A percentile compares a stretch with the other conserved stretches of the same genome.
Conservation (phyloP, 1,284 basidiomycete genomes). For the Cronartium quercuum region DNA sequence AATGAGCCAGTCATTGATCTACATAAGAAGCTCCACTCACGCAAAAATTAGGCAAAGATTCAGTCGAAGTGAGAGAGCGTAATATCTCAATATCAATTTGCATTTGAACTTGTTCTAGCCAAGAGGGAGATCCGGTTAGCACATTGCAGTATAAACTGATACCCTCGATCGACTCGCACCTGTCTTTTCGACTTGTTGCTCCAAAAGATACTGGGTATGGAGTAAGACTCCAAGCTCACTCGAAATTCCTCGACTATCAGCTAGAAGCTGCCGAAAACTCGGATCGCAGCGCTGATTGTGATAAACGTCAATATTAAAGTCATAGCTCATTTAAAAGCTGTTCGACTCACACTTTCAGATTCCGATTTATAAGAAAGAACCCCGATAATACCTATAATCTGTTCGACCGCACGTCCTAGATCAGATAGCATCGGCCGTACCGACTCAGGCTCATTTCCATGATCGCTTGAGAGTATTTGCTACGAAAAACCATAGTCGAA, state of each 20-base stretch:
- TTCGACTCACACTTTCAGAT: background rate
- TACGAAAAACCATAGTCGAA: background rate
- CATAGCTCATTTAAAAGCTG: background rate
- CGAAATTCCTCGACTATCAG: conserved; percentile 9
- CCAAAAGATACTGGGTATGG: conserved; percentile 12
- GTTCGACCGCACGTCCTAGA: background rate
- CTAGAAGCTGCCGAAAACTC: conserved; percentile 4
- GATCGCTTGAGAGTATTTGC: background rate
- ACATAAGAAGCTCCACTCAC: background rate
- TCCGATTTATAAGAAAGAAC: background rate
- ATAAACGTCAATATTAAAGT: background rate
- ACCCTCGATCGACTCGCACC: background rate
- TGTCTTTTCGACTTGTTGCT: conserved; percentile 12
- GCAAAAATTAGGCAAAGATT: background rate
- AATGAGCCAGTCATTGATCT: too few relatives aligned
- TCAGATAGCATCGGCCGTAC: background rate
- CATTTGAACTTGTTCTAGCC: background rate
- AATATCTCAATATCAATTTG: background rate
- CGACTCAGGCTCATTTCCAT: background rate
- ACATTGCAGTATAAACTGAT: background rate
- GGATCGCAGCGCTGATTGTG: background rate
- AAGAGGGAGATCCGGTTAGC: background rate
- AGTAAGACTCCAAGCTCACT: conserved; percentile 34
- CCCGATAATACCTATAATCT: background rate
- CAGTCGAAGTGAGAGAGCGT: background rate